Conservation (phyloP, 1,284 basidiomycete species). For the Sporisorium scitamineum region DNA sequence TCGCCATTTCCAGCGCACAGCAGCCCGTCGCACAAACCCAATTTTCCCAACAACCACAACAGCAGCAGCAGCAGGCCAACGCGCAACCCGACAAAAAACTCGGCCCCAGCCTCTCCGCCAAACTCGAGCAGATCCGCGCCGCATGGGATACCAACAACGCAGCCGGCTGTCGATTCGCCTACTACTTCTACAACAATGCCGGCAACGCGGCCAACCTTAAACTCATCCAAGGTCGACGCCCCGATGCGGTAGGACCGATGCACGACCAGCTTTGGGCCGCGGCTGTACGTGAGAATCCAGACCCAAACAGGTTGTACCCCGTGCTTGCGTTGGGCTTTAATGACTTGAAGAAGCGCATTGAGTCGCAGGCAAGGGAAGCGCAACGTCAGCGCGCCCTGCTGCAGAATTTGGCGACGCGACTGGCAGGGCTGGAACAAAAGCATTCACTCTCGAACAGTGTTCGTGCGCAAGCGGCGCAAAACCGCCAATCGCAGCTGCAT, state of each 20-base stretch:
- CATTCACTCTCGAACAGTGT: constrained; percentile 61
- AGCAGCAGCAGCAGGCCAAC: constrained; percentile 5
- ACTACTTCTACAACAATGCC: constrained; percentile 65
- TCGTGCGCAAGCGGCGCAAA: constrained; percentile 51
- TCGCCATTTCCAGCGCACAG: constrained; percentile 26
- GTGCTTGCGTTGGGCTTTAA: constrained; percentile 66
- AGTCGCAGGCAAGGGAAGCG: constrained; percentile 57
- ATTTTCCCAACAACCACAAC: constrained; percentile 19
- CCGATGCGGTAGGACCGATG: constrained; percentile 62
- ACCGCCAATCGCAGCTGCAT: constrained; percentile 59
- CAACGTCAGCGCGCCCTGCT: constrained; percentile 54
- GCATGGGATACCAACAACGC: constrained; percentile 65
- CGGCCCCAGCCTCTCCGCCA: constrained; percentile 49
- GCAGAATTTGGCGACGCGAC: constrained; percentile 28
- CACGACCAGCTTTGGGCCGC: constrained; percentile 65
- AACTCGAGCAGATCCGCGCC: constrained; percentile 60
- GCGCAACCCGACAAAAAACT: constrained; percentile 57
- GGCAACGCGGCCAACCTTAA: constrained; percentile 53
- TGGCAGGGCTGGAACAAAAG: constrained; percentile 55
- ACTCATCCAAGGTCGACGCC: constrained; percentile 51
- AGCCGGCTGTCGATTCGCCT: constrained; percentile 60
- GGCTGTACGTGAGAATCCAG: constrained; percentile 64
- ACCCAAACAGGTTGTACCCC: constrained; percentile 64
- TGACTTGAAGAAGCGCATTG: constrained; percentile 61
- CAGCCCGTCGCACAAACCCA: constrained; percentile 32